These are phyloP conservation scores for Malassezia furfur DNA, from an alignment of 1,284 basidiomycete genomes.

Conservation along the genomic window DNA sequence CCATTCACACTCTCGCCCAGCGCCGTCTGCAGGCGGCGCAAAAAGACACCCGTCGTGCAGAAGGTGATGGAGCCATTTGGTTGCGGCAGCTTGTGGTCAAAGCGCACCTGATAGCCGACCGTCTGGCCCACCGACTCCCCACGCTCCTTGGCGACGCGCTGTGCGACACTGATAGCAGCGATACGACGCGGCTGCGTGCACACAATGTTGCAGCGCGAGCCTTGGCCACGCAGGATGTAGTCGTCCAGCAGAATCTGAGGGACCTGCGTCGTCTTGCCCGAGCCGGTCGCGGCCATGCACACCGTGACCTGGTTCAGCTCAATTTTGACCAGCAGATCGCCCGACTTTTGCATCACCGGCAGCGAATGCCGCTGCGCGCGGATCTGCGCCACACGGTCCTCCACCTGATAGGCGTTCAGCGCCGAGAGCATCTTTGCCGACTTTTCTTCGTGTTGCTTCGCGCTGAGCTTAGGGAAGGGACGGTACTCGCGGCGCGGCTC, in stretches of 20 bases:
- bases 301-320: constrained; percentile 75
- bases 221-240: constrained; percentile 66
- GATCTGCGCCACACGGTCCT: constrained; percentile 61
- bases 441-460: constrained; percentile 52
- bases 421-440: constrained; percentile 57
- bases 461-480: constrained; percentile 26
- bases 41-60: constrained; percentile 85
- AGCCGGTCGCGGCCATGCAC: constrained; percentile 88
- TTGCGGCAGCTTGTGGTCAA: constrained; percentile 71
- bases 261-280: constrained; percentile 90
- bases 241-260: constrained; percentile 86
- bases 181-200: constrained; percentile 88
- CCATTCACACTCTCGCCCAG: constrained; percentile 49
- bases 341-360: constrained; percentile 55
- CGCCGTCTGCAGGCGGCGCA: constrained; percentile 74
- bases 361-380: constrained; percentile 60
- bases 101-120: constrained; percentile 87
- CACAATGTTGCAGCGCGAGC: constrained; percentile 77
- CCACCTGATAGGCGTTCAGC: constrained; percentile 58
- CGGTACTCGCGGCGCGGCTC: constrained; percentile 36
- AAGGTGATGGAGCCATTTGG: constrained; percentile 76
- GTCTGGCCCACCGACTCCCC: constrained; percentile 64
- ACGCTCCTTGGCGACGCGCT: constrained; percentile 82
- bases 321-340: constrained; percentile 55
- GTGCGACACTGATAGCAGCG: constrained; percentile 83